Base-by-base conservation (phyloP, 306 rosid genomes). In the Psophocarpus tetragonolobus region DNA sequence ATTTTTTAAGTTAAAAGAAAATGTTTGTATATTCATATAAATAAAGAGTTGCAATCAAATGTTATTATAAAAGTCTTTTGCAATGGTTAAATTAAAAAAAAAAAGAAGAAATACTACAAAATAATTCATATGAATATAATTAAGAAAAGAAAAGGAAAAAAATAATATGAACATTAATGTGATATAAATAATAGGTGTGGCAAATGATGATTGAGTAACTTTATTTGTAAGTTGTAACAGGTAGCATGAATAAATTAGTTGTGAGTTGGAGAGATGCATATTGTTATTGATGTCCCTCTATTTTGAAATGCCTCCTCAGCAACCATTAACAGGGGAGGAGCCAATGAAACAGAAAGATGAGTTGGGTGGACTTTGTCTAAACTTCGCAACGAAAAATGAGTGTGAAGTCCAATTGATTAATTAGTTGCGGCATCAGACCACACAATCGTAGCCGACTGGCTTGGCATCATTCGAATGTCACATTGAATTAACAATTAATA, bases 281-380 rank as follows among this genome's bases (percentile, higher is more conserved):
- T 27, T 50, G 21, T 38, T 48, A 51, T 21, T 65, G 44, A 42
- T 58, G 23, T 44, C 23, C 66, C 54, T 68, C 75, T n/a, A n/a
- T 42, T 78, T 85, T 85, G 30, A 85, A 73, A 75, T 24, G 44
- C 27, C 75, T 58, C 75, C 75, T 82, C 88, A 82, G 64, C 80
- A 38, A 82, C 86, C 88, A 75, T 74, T 82, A 78, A 4, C 44
- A 45, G 17, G 26, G 1, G 3, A 0, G 14, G 58, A 54, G 45
- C 81, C 72, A 75, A 68, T 81, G 70, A 56, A 69, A 75, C 0
- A 4, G 15, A 64, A 39, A 30, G 69, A 53, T 33, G 4, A 30
- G 1, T 57, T 13, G 18, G 45, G 36, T 36, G 71, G 80, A 60
- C 45, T 80, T 76, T 65, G 64, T 50, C 78, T 68, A 10, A 63